These are phyloP conservation scores for Kwoniella pini DNA, from an alignment of 768 basidiomycete genomes.

Conservation along the genomic window DNA sequence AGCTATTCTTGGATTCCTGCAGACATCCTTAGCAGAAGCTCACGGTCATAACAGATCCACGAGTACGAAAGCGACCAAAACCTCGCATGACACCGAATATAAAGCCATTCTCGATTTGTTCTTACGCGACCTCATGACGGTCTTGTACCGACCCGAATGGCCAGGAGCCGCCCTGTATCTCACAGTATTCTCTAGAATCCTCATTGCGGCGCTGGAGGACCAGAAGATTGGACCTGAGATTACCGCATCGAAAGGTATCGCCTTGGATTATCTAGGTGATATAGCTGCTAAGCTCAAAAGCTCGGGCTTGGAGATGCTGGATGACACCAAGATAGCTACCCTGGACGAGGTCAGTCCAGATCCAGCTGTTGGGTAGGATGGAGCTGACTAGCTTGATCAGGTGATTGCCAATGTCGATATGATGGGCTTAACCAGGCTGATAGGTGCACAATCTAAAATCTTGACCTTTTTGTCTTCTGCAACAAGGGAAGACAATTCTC, in stretches of 20 bases:
- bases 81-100: slow-evolving; percentile 91
- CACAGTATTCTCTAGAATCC: slow-evolving; percentile 75
- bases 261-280: slow-evolving; percentile 89
- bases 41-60: slow-evolving; percentile 54
- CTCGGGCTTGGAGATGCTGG: slow-evolving; percentile 43
- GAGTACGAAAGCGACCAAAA: slow-evolving; percentile 75
- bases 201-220: slow-evolving; percentile 84
- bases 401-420: slow-evolving; percentile 31
- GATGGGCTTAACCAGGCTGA: slow-evolving; percentile 2
- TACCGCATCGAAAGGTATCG: slow-evolving; percentile 83
- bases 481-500: slow-evolving; percentile 31
- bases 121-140: slow-evolving; percentile 79
- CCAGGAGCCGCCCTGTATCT: slow-evolving; percentile 84
- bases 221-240: slow-evolving; percentile 70
- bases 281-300: slow-evolving; percentile 74
- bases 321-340: slow-evolving; percentile 48
- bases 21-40: no score
- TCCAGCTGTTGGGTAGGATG: slow-evolving; percentile 60
- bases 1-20: not conserved
- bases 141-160: slow-evolving; percentile 96
- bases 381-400: slow-evolving; percentile 2
- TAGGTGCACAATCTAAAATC: slow-evolving; percentile 25
- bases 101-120: slow-evolving; percentile 88
- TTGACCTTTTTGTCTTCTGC: slow-evolving; percentile 22
- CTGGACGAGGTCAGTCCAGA: slow-evolving; percentile 67